A percentile compares a stretch with the other conserved stretches of the same genome.
phyloP scores from a whole-genome alignment of 2,329 filamentous ascomycete genomes.

The Geosmithia flava region DNA sequence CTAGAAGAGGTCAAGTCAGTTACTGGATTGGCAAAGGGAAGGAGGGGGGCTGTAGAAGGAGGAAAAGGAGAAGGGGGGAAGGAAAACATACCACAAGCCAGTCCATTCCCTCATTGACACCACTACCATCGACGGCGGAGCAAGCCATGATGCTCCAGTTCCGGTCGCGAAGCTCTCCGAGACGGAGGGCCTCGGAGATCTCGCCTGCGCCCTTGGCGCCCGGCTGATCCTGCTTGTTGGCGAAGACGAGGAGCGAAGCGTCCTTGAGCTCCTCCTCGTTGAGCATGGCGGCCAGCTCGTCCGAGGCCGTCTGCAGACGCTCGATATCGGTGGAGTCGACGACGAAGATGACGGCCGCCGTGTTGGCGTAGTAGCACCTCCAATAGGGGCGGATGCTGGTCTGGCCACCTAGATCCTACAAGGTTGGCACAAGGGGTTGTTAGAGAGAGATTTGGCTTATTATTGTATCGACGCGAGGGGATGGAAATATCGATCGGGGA shows the following conservation, averaged over 20 bases:
- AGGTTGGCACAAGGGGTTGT: conserved; percentile 4
- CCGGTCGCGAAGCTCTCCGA: conserved; percentile 85
- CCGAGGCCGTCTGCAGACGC: conserved; percentile 78
- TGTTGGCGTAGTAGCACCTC: conserved; percentile 99
- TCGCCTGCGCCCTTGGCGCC: conserved; percentile 93
- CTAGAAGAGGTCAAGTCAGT: conserved; percentile 2
- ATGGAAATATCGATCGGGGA: background rate
- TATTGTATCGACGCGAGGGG: too few relatives aligned
- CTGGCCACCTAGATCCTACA: conserved; percentile 82
- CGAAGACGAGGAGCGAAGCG: conserved; percentile 85
- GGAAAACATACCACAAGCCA: conserved; percentile 70
- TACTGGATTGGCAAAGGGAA: too few relatives aligned
- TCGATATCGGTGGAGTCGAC: conserved; percentile 98
- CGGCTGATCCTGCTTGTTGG: conserved; percentile 98
- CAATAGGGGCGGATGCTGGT: conserved; percentile 98
- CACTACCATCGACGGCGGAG: conserved; percentile 88
- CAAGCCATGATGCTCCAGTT: conserved; percentile 99
- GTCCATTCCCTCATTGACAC: conserved; percentile 96
- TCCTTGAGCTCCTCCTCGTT: conserved; percentile 95
- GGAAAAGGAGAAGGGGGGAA: background rate
- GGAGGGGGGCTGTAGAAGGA: background rate
- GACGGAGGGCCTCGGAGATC: conserved; percentile 82
- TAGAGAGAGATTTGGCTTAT: background rate
- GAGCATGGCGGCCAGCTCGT: conserved; percentile 89
- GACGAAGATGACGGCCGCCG: conserved; percentile 95